Conservation (phyloP, 2,329 filamentous ascomycete species). For the Fusarium caatingaense region DNA sequence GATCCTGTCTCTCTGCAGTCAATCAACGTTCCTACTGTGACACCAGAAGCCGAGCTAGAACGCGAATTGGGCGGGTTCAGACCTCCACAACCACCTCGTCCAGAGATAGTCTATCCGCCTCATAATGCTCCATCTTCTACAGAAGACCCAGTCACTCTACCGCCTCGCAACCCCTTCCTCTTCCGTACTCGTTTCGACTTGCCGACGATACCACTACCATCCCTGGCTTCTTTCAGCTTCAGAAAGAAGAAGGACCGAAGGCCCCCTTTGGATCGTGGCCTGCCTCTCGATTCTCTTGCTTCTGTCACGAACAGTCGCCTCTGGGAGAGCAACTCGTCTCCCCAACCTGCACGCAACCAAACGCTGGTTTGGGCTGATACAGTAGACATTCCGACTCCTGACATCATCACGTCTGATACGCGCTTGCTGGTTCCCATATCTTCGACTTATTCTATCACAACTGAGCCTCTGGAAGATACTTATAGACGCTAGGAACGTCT, state of each 20-base stretch:
- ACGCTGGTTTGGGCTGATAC: slow-evolving; percentile 48
- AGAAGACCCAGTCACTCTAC: slow-evolving; percentile 18
- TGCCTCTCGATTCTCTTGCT: slow-evolving; percentile 30
- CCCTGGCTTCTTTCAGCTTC: slow-evolving; percentile 35
- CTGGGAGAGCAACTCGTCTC: slow-evolving; percentile 21
- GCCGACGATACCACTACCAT: slow-evolving; percentile 33
- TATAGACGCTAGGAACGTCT: slow-evolving; percentile 38
- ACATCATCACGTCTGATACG: slow-evolving; percentile 10
- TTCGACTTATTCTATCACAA: slow-evolving; percentile 34
- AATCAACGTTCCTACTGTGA: background rate
- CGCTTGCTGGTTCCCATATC: slow-evolving; percentile 15
- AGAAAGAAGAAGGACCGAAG: slow-evolving; percentile 21
- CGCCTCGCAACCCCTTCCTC: slow-evolving; percentile 49
- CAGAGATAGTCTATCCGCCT: slow-evolving; percentile 8
- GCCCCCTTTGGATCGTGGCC: background rate
- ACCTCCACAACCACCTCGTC: background rate
- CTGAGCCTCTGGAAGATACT: slow-evolving; percentile 47
- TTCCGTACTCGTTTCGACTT: slow-evolving; percentile 51
- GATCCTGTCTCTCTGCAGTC: slow-evolving; percentile 9
- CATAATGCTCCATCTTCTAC: slow-evolving; percentile 1
- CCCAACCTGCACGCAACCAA: slow-evolving; percentile 32
- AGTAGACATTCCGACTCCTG: slow-evolving; percentile 15
- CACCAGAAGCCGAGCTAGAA: slow-evolving; percentile 25
- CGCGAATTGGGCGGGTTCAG: background rate
- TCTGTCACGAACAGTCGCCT: slow-evolving; percentile 19